Conservation (phyloP, 1,284 basidiomycete genomes). For the Rhizoctonia solani region DNA sequence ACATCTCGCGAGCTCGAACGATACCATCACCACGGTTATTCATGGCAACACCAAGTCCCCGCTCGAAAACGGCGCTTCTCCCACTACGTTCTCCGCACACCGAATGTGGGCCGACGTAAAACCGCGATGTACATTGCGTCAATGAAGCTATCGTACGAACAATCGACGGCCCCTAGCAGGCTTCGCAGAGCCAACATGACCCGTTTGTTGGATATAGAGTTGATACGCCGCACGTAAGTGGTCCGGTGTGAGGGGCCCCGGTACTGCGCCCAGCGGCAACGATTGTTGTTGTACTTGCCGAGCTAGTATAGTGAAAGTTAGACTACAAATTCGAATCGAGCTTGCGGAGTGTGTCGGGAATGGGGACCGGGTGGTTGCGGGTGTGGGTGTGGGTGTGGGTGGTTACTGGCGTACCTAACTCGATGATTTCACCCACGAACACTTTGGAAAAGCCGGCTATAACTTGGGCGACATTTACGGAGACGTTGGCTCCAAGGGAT, state of each 20-base stretch:
- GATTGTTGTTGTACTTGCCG: slow-evolving; percentile 30
- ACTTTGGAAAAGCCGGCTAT: slow-evolving; percentile 89
- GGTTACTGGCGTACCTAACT: slow-evolving; percentile 63
- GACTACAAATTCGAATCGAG: not conserved
- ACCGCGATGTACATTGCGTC: not conserved
- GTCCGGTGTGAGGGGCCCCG: slow-evolving; percentile 67
- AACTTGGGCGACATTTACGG: slow-evolving; percentile 83
- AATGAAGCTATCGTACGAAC: not conserved
- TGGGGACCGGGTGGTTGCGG: slow-evolving; percentile 7
- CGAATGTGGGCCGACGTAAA: no score
- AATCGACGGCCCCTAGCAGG: slow-evolving; percentile 52
- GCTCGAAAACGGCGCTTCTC: not conserved
- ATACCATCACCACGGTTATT: not conserved
- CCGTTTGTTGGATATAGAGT: slow-evolving; percentile 78
- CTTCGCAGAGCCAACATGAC: slow-evolving; percentile 72
- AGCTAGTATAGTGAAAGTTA: not conserved
- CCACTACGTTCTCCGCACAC: not conserved
- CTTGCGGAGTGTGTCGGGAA: not conserved
- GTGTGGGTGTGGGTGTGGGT: not conserved
- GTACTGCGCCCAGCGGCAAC: slow-evolving; percentile 8
- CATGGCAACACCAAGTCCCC: not conserved
- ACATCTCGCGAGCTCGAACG: not conserved
- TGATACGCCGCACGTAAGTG: slow-evolving; percentile 87
- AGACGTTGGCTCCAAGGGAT: slow-evolving; percentile 81
- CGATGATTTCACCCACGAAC: slow-evolving; percentile 90